These are phyloP conservation scores for Talaromyces sp. DNA, from an alignment of 2,329 filamentous ascomycete species.

Conservation along the genomic window DNA sequence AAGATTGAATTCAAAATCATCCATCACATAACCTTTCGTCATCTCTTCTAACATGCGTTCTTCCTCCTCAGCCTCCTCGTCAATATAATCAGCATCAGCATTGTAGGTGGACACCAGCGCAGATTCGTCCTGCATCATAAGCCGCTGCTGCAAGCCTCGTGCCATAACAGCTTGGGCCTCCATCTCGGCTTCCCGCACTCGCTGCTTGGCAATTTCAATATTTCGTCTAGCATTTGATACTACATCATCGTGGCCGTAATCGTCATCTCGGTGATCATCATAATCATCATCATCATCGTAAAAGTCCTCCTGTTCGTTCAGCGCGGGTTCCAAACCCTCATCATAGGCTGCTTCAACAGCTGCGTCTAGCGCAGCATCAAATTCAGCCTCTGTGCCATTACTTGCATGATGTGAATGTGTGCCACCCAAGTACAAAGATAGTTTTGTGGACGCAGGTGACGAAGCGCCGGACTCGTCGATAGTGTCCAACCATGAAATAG, in stretches of 20 bases:
- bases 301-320: slow-evolving; percentile 32
- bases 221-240: slow-evolving; percentile 57
- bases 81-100: slow-evolving; percentile 47
- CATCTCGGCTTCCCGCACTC: slow-evolving; percentile 68
- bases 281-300: slow-evolving; percentile 20
- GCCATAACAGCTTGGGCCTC: slow-evolving; percentile 63
- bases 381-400: slow-evolving; percentile 78
- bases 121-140: slow-evolving; percentile 34
- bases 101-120: slow-evolving; percentile 23
- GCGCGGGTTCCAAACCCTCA: slow-evolving; percentile 74
- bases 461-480: slow-evolving; percentile 88
- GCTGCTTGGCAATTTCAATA: slow-evolving; percentile 72
- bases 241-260: slow-evolving; percentile 28
- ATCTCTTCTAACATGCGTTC: slow-evolving; percentile 83
- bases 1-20: slow-evolving; percentile 74
- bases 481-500: slow-evolving; percentile 89
- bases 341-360: slow-evolving; percentile 96
- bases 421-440: slow-evolving; percentile 67
- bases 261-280: slow-evolving; percentile 10
- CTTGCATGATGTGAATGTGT: slow-evolving; percentile 54
- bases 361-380: slow-evolving; percentile 89
- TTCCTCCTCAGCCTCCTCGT: slow-evolving; percentile 67
- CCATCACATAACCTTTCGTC: slow-evolving; percentile 75
- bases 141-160: slow-evolving; percentile 57
- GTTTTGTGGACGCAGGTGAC: slow-evolving; percentile 71